Base-by-base conservation (phyloP, 75 land plant genomes). In the Cunninghamia lanceolata region DNA sequence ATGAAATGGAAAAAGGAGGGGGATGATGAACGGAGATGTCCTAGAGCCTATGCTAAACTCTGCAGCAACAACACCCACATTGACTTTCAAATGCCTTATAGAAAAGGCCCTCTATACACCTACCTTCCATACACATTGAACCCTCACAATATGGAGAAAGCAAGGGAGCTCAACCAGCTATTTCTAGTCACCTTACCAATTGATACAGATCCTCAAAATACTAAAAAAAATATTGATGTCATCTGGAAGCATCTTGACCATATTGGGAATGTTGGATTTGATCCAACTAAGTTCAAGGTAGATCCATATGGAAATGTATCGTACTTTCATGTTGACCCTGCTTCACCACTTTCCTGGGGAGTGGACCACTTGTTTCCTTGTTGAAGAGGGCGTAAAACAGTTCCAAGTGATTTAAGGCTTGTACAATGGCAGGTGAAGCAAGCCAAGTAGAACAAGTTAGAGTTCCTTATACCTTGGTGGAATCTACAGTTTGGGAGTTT, bases 261-360 rank as follows among this genome's bases (percentile, higher is more conserved):
- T 87, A 92, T 98, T 32, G 99, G 99, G 99, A 98, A 95, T 93
- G 99, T 99, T 85, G 99, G 99, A 43, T 98, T 98, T 91, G 99
- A 98, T 89, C 99, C 99, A 78, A 92, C 91, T 13, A 86, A 90
- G 17, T 93, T 98, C 90, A 93, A 99, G 36, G 94, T 98, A 17
- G 99, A 98, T 80, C 88, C 91, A 9, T 98, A 95, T 93, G 99
- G 99, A 34, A 98, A 98, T 88, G 99, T 98, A 78, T 90, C 96
- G 0, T 95, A 95, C 84, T 93, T 93, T 84, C 91, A 95, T 87
- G 99, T 99, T 5, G 99, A 98, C 88, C 85, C 94, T 13, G 94
- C 95, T 82, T 98, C 99, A 38, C 99, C 99, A 30, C 96, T 96
- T 38, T 93, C 94, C 59, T 98, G 99, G 99, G 97, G 94, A 14